phyloP scores from a whole-genome alignment of 23 red algal species.

The Agarophyton chilense region DNA sequence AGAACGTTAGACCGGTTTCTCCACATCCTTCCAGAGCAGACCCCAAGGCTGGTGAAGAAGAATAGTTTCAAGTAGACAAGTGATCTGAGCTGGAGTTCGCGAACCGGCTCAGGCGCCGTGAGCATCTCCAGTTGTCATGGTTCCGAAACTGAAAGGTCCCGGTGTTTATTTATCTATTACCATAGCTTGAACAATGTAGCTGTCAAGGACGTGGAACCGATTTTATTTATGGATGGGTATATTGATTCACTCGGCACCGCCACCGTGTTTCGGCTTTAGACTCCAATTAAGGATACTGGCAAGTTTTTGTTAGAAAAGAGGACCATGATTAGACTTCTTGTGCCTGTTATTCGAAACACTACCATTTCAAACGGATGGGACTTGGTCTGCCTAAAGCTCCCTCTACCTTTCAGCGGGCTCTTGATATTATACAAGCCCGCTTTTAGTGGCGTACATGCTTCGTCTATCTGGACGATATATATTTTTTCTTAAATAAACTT shows the following conservation, averaged over 20 bases:
- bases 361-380: neutral
- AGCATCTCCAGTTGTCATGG: neutral
- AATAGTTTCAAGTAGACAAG: neutral
- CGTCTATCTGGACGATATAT: conserved; percentile 23
- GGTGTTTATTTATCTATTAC: neutral
- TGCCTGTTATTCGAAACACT: neutral
- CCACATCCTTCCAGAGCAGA: neutral
- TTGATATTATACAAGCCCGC: neutral
- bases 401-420: neutral
- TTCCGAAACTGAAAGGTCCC: neutral
- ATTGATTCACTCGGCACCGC: neutral
- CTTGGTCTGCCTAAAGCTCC: neutral
- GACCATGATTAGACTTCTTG: conserved; percentile 1
- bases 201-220: neutral
- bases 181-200: neutral
- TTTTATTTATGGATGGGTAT: neutral
- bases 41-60: neutral
- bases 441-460: neutral
- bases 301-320: conserved; percentile 5
- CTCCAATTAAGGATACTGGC: neutral
- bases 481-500: neutral
- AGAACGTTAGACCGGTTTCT: neutral
- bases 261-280: neutral
- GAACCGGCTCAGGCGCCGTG: conserved; percentile 1
- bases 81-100: conserved; percentile 5